Conservation (phyloP, 495 filamentous ascomycete genomes). For the Daldinia childiae region DNA sequence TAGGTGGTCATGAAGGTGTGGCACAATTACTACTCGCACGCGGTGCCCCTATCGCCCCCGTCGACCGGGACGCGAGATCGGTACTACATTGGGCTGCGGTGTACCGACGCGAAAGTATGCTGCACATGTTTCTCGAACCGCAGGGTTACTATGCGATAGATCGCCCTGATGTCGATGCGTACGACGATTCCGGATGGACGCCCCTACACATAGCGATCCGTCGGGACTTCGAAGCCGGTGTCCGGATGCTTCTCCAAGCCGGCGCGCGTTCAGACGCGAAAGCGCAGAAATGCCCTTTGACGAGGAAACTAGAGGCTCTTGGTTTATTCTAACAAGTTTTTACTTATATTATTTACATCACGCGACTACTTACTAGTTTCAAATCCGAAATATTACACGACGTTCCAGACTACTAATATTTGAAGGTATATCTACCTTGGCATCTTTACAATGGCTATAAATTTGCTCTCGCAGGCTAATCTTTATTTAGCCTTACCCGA, state of each 20-base stretch:
- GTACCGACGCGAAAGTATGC: constrained; percentile 28
- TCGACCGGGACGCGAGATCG: constrained; percentile 30
- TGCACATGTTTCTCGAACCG: constrained; percentile 34
- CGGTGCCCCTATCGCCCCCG: background rate
- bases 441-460: no score
- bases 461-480: no score
- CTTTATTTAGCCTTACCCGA: no score
- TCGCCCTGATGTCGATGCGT: constrained; percentile 33
- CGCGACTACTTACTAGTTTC: background rate
- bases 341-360: background rate
- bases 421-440: background rate
- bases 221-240: constrained; percentile 36
- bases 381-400: background rate
- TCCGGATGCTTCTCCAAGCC: constrained; percentile 18
- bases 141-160: background rate
- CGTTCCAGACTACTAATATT: background rate
- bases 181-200: constrained; percentile 38
- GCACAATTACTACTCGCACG: background rate
- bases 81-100: constrained; percentile 44
- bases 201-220: constrained; percentile 42
- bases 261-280: constrained; percentile 15
- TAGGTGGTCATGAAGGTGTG: constrained; percentile 23
- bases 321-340: background rate
- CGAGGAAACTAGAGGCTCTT: constrained; percentile 4
- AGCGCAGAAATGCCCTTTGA: constrained; percentile 21